A percentile compares a stretch with the other conserved stretches of the same genome.
Conservation (phyloP, 2,329 filamentous ascomycete genomes). For the Ophiostoma montium region DNA sequence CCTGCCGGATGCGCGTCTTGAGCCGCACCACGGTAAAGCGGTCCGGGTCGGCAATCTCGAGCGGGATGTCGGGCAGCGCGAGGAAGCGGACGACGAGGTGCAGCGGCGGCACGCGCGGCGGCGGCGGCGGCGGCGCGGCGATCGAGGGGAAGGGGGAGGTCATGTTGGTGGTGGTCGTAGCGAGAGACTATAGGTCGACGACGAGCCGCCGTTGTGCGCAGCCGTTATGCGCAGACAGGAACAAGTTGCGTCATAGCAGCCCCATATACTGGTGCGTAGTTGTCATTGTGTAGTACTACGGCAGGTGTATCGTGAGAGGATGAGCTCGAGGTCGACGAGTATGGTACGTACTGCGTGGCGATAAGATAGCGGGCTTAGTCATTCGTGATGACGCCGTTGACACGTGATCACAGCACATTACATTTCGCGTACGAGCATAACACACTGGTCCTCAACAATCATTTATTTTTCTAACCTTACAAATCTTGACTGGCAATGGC, state of each 20-base stretch:
- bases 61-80: constrained; percentile 66
- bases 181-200: neutral
- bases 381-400: too few species aligned
- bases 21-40: constrained; percentile 62
- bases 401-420: too few species aligned
- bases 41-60: constrained; percentile 56
- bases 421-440: too few species aligned
- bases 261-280: too few species aligned
- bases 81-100: constrained; percentile 84
- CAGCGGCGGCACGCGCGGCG: constrained; percentile 28
- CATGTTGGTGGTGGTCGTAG: neutral
- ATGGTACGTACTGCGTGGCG: too few species aligned
- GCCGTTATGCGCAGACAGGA: neutral
- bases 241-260: neutral
- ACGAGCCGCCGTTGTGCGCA: neutral
- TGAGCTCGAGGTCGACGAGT: too few species aligned
- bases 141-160: neutral
- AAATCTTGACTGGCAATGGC: too few species aligned
- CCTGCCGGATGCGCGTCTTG: constrained; percentile 65
- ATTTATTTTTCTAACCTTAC: too few species aligned
- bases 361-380: too few species aligned
- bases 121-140: neutral
- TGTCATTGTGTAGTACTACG: too few species aligned
- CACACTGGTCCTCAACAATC: too few species aligned
- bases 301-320: too few species aligned